Base-by-base conservation (phyloP, 306 rosid genomes). In the Citrullus colocynthis region DNA sequence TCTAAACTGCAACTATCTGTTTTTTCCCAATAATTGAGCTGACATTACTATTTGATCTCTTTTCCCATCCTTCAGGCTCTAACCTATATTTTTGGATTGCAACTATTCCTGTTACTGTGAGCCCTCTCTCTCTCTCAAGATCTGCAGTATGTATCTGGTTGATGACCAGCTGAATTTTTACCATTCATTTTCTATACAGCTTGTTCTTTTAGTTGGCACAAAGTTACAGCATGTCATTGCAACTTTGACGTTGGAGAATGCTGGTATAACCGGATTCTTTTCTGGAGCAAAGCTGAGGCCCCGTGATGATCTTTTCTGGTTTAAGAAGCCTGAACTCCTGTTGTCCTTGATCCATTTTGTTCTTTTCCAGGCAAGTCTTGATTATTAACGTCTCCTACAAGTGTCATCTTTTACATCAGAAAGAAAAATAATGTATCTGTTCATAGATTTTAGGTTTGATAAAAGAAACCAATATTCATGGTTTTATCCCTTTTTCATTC, bases 81-180 rank as follows among this genome's bases (percentile, higher is more conserved):
- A 95, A 95, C 86, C 96, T 95, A 30, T 92, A 95, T 79, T 90
- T 95, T 89, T 95, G 99, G 99, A 95, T 92, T 80, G 99, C 99
- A 49, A 85, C 91, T 80, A 87, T 90, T 85, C 99, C 99, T 77
- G 70, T 90, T 60, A 42, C 89, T 51, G 97, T 92, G 87, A 92
- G 97, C 87, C 59, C 78, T 49, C 81, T 69, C 73, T 24, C 83
- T 65, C 12, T 80, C 66, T 59, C 32, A 17, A 52, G 24, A 74
- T 42, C 49, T 34, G 78, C 49, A 54, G 62, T 15, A 61, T 44
- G 34, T 49, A 41, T 80, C 80, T 39, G 63, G 71, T 79, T 75
- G 58, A 67, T 57, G 76, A 17, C 79, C 71, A 42, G 30, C 61
- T 72, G 66, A 28, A 55, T 63, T 14, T 48, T 36, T 59, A 17